These are phyloP conservation scores for Sphaerosporella brunnea DNA, from an alignment of 495 filamentous ascomycete species.

Conservation along the genomic window DNA sequence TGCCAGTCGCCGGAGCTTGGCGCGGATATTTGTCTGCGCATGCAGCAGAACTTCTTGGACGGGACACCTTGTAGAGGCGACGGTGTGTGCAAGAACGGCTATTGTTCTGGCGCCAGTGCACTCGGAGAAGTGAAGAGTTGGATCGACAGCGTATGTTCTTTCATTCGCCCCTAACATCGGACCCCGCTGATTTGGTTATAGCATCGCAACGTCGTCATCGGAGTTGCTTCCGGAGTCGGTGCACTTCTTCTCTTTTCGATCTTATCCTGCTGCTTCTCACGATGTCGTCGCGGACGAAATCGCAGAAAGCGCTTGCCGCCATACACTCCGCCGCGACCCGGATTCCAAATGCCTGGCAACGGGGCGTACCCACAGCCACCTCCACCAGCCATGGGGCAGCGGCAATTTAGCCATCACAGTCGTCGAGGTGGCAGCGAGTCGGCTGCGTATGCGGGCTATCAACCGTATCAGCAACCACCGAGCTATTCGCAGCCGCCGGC, in stretches of 20 bases:
- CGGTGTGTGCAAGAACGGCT: slow-evolving; percentile 58
- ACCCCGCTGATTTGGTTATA: slow-evolving; percentile 13
- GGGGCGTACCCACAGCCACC: not conserved
- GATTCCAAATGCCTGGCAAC: not conserved
- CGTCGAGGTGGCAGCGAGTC: not conserved
- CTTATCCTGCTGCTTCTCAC: slow-evolving; percentile 39
- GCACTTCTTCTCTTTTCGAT: slow-evolving; percentile 46
- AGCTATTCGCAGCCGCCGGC: not conserved
- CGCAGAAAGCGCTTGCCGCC: not conserved
- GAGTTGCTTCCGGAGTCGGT: slow-evolving; percentile 49
- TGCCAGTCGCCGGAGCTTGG: slow-evolving; percentile 59
- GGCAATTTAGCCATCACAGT: not conserved
- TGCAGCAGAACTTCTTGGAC: slow-evolving; percentile 87
- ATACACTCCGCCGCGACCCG: no score
- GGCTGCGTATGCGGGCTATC: not conserved
- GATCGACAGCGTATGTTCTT: slow-evolving; percentile 32
- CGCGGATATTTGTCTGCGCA: slow-evolving; percentile 44
- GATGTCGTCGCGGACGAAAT: slow-evolving; percentile 33
- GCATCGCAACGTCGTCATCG: slow-evolving; percentile 60
- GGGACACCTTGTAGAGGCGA: slow-evolving; percentile 74
- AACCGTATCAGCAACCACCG: not conserved
- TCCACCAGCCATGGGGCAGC: not conserved
- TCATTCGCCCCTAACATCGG: not conserved
- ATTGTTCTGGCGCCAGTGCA: slow-evolving; percentile 46
- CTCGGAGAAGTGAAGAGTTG: slow-evolving; percentile 45